Base-by-base conservation (phyloP, 164 flowering plant genomes). In the Paratinospora sagittata region DNA sequence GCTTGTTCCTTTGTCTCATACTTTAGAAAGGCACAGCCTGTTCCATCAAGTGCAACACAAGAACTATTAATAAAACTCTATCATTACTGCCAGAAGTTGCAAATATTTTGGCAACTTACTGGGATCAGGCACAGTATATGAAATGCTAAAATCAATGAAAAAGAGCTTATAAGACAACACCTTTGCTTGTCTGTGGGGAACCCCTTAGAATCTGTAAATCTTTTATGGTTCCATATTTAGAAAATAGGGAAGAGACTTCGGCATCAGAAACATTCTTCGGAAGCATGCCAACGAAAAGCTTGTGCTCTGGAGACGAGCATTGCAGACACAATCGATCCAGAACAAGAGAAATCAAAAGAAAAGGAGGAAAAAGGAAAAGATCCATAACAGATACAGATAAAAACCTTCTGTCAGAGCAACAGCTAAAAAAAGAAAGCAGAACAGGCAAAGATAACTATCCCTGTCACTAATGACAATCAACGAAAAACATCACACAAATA, bases 1-100 rank as follows among this genome's bases (percentile, higher is more conserved):
- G 99, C 99, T 83, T 93, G 92, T 30, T 96, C 98, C 77, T 87
- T 92, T n/a, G 88, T 93, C 78, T 96, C 99, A 82, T 88, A 96
- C 79, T 96, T 93, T 80, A 96, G 70, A 82, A 95, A 96, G 63
- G 99, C 99, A 85, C 98, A 93, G 14, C 98, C 99, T 96, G 77
- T 70, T 17, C 64, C 12, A 80, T 16, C 37, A 62, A 68, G 26
- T 17, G 72, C 39, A 69, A 17, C 11, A 45, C 43, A 70, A 36
- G 27, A 43, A 41, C 26, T 30, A 62, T 66, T 17, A 43, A 62
- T 0, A 72, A 70, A 37, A 26, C 24, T 66, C 43, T 69, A 21
- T 55, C 26, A 5, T 55, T 6, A 55, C 61, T 55, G 61, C 24
- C 26, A 55, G 24, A 21, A 55, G 24, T 55, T 43, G 47, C 47